phyloP scores from a whole-genome alignment of 768 basidiomycete species.

The Lentinula detonsa region DNA sequence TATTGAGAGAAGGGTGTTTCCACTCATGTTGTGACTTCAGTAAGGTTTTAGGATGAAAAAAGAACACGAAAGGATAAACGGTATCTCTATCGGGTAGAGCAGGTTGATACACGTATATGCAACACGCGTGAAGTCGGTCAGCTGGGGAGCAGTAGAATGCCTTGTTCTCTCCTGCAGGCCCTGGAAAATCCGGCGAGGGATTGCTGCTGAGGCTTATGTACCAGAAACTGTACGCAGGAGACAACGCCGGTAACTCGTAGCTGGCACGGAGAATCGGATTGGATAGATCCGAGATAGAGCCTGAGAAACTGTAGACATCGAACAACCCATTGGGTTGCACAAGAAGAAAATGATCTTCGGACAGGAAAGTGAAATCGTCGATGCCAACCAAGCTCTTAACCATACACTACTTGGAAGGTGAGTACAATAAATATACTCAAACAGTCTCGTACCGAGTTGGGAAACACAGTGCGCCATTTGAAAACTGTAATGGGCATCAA shows the following conservation, averaged over 20 bases:
- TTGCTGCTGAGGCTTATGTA: conserved; percentile 51
- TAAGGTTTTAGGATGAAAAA: conserved; percentile 38
- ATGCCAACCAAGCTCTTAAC: conserved; percentile 37
- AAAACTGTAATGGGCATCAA: conserved; percentile 20
- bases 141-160: conserved; percentile 39
- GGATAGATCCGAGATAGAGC: conserved; percentile 23
- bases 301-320: conserved; percentile 42
- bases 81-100: conserved; percentile 28
- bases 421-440: background rate
- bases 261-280: conserved; percentile 27
- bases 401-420: conserved; percentile 25
- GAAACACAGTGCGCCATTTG: conserved; percentile 38
- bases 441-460: conserved; percentile 31
- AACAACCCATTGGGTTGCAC: conserved; percentile 40
- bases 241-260: conserved; percentile 38
- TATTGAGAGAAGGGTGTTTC: background rate
- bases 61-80: conserved; percentile 45
- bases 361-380: conserved; percentile 49
- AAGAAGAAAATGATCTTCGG: conserved; percentile 38
- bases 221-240: conserved; percentile 42
- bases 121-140: conserved; percentile 47
- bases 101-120: conserved; percentile 40
- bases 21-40: conserved; percentile 18
- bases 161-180: conserved; percentile 17
- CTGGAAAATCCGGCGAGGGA: conserved; percentile 34